phyloP scores from a whole-genome alignment of 129 eudicot species.

The sunflower (Helianthus annuus) region DNA sequence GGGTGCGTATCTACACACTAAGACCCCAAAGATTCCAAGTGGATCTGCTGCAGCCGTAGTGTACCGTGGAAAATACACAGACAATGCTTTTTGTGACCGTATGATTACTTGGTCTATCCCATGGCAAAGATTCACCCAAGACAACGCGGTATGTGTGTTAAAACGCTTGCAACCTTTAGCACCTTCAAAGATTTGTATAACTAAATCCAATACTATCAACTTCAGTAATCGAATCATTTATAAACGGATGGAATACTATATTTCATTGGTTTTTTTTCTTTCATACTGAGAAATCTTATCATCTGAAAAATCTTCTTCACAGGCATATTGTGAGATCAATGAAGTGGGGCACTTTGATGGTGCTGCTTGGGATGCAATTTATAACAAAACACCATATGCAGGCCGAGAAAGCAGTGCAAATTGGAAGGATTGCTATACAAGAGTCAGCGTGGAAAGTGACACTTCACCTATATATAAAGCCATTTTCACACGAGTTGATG shows the following conservation, averaged over 20 bases:
- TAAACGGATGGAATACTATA: background rate
- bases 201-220: background rate
- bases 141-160: conserved; percentile 17
- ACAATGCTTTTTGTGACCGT: conserved; percentile 8
- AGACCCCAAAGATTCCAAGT: conserved; percentile 1
- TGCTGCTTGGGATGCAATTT: conserved; percentile 16
- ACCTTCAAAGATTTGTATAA: background rate
- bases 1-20: conserved; percentile 20
- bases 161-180: background rate
- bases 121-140: conserved; percentile 22
- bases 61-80: conserved; percentile 18
- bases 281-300: too few relatives aligned
- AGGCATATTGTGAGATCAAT: conserved; percentile 22
- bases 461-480: conserved; percentile 20
- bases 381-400: background rate
- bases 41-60: conserved; percentile 12
- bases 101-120: conserved; percentile 23
- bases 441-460: conserved; percentile 4
- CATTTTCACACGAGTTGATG: conserved; percentile 8
- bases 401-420: conserved; percentile 19
- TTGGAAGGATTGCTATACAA: conserved; percentile 16
- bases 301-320: background rate
- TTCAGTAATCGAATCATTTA: background rate
- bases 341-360: conserved; percentile 18
- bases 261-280: background rate